Base-by-base conservation (phyloP, 1,284 basidiomycete genomes). In the Ustilago crameri region DNA sequence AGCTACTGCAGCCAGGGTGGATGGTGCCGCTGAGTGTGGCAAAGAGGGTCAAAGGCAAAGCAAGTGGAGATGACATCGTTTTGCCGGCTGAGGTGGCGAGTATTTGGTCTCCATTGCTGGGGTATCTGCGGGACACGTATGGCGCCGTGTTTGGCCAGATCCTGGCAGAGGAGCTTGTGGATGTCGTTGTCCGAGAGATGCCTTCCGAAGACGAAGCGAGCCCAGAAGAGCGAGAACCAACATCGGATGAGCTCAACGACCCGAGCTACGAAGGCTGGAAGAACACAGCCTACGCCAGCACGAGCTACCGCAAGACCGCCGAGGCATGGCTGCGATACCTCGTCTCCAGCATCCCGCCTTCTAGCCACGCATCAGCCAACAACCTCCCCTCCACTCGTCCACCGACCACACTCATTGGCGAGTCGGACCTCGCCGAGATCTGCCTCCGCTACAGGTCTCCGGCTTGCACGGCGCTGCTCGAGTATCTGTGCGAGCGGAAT, bases 311-410 rank as follows among this genome's bases (percentile, higher is more conserved):
- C 37, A 46, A 52, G 10, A 68, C 65, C 10, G 60, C 61, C 22
- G 57, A 61, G 26, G 64, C 70, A 3, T 73, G 70, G 70, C 30
- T 68, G 4, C 57, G 60, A 3, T 49, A 62, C 40, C 61, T 73
- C 14, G 32, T 68, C 32, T 47, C 50, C 32, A 45, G 26, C 18
- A 38, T 50, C 2, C 57, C 64, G 9, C 49, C 56, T 23, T 12
- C 64, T 20, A 42, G 32, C 22, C 40, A 55, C 14, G 3, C 15
- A 18, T 17, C 42, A 7, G 27, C 17, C n/a, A 18, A 24, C 27
- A 14, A 30, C 9, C 10, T n/a, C n/a, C n/a, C n/a, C 15, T 34
- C 32, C 17, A 30, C 24, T 27, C 9, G 48, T 35, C 9, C 65
- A 3, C 38, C 56, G 14, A 35, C 43, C 23, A 23, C 50, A 30